A percentile compares a stretch with the other conserved stretches of the same genome.
Conservation (phyloP, 2,329 filamentous ascomycete genomes). For the Neonectria sp. region DNA sequence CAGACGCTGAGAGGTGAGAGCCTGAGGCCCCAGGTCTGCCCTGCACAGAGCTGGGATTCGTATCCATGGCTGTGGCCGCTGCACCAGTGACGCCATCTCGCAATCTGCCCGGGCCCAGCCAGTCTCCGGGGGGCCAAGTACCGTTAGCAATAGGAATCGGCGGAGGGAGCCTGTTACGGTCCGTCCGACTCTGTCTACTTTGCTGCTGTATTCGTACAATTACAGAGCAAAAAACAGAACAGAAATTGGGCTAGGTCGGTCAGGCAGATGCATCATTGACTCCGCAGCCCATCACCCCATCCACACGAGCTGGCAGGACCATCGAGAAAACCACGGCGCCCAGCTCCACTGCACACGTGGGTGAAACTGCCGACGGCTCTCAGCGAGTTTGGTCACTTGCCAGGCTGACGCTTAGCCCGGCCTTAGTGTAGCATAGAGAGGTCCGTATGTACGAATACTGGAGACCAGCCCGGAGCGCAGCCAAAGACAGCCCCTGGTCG, state of each 20-base stretch:
- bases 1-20: constrained; percentile 28
- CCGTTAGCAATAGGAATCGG: constrained; percentile 29
- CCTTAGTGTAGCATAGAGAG: constrained; percentile 24
- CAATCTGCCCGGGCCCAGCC: constrained; percentile 22
- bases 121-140: constrained; percentile 34
- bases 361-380: constrained; percentile 43
- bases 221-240: not conserved
- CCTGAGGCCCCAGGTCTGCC: not conserved
- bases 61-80: constrained; percentile 38
- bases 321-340: constrained; percentile 25
- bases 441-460: not conserved
- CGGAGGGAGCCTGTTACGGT: not conserved
- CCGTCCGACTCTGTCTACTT: not conserved
- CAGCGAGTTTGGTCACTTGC: constrained; percentile 28
- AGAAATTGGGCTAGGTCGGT: not conserved
- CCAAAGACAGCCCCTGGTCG: constrained; percentile 8
- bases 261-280: constrained; percentile 23
- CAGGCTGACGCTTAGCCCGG: constrained; percentile 32
- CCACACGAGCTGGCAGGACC: constrained; percentile 19
- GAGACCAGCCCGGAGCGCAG: constrained; percentile 1
- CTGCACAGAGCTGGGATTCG: constrained; percentile 35
- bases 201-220: not conserved
- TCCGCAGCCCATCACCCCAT: constrained; percentile 29
- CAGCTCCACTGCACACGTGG: constrained; percentile 47
- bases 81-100: constrained; percentile 47